Percentiles rank a stretch among this genome's conserved stretches.
phyloP scores from a whole-genome alignment of 2,329 filamentous ascomycete species.

The Arthrinium puccinioides region DNA sequence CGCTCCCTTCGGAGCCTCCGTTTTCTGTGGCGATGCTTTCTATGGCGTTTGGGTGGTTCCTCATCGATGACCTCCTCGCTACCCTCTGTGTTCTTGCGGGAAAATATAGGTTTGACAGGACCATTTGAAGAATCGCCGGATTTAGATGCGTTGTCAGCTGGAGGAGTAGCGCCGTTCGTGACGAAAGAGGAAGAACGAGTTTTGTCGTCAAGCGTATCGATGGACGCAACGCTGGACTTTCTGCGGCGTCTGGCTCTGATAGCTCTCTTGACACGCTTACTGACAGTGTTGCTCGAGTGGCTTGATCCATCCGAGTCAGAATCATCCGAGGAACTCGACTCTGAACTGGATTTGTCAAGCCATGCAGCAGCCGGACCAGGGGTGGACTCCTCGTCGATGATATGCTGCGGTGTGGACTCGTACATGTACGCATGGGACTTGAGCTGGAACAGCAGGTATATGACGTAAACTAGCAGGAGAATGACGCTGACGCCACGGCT shows the following conservation, averaged over 20 bases:
- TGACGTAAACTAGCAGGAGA: conserved; percentile 69
- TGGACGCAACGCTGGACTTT: conserved; percentile 70
- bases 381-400: conserved; percentile 85
- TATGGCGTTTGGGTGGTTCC: conserved; percentile 23
- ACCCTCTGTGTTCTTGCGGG: conserved; percentile 28
- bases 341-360: conserved; percentile 62
- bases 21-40: conserved; percentile 32
- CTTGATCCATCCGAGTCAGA: conserved; percentile 67
- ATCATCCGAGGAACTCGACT: conserved; percentile 47
- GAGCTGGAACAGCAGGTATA: conserved; percentile 85
- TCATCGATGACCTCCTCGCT: conserved; percentile 40
- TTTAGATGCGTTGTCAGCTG: conserved; percentile 26
- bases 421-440: conserved; percentile 92
- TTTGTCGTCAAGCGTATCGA: conserved; percentile 40
- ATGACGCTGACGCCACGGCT: conserved; percentile 85
- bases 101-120: conserved; percentile 18
- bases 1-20: conserved; percentile 32
- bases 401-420: conserved; percentile 83
- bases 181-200: conserved; percentile 35
- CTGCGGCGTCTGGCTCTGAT: conserved; percentile 64
- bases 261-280: conserved; percentile 68
- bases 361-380: conserved; percentile 79
- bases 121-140: conserved; percentile 31
- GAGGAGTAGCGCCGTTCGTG: conserved; percentile 24
- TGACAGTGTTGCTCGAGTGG: conserved; percentile 53